Percentiles rank a stretch among this genome's conserved stretches.
Evolutionary conservation across 2,329 filamentous ascomycete genomes (phyloP).

Genomic region (Boeremia lycopersici): DNA sequence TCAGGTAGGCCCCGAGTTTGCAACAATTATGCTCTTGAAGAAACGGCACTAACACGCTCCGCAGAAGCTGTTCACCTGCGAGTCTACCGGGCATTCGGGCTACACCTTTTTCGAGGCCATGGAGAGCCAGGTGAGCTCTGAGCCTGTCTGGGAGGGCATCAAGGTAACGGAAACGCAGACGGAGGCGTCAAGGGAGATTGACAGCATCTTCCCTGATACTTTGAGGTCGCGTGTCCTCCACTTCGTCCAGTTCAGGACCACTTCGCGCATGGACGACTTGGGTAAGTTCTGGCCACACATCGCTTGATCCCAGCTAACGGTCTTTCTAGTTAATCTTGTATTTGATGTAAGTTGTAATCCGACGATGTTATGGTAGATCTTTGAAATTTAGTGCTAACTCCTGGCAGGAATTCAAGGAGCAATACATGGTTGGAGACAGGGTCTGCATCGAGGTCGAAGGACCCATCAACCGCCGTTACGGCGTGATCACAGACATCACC

Average conservation of each 20-base stretch:
- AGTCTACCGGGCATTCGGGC: slow-evolving; percentile 91
- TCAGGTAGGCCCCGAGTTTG: slow-evolving; percentile 63
- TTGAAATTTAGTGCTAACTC: slow-evolving; percentile 4
- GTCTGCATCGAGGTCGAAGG: slow-evolving; percentile 42
- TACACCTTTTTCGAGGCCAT: slow-evolving; percentile 92
- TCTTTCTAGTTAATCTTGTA: slow-evolving; percentile 35
- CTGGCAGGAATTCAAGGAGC: slow-evolving; percentile 43
- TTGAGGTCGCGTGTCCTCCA: slow-evolving; percentile 89
- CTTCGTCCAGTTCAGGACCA: slow-evolving; percentile 86
- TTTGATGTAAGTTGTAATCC: slow-evolving; percentile 32
- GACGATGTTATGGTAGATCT: neutral
- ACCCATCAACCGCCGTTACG: slow-evolving; percentile 30
- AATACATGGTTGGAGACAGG: slow-evolving; percentile 41
- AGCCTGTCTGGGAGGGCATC: slow-evolving; percentile 31
- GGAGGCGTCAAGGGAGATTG: slow-evolving; percentile 81
- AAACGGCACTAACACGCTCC: slow-evolving; percentile 28
- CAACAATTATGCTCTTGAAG: neutral
- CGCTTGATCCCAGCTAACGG: slow-evolving; percentile 37
- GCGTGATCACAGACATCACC: slow-evolving; percentile 39
- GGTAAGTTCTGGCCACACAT: slow-evolving; percentile 52
- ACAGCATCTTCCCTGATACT: slow-evolving; percentile 88
- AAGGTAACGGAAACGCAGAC: slow-evolving; percentile 48
- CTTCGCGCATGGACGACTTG: slow-evolving; percentile 82
- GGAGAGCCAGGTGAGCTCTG: slow-evolving; percentile 78
- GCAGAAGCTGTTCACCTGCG: slow-evolving; percentile 88